Conservation (phyloP, 768 basidiomycete species). For the Boletus tylopilopsis region DNA sequence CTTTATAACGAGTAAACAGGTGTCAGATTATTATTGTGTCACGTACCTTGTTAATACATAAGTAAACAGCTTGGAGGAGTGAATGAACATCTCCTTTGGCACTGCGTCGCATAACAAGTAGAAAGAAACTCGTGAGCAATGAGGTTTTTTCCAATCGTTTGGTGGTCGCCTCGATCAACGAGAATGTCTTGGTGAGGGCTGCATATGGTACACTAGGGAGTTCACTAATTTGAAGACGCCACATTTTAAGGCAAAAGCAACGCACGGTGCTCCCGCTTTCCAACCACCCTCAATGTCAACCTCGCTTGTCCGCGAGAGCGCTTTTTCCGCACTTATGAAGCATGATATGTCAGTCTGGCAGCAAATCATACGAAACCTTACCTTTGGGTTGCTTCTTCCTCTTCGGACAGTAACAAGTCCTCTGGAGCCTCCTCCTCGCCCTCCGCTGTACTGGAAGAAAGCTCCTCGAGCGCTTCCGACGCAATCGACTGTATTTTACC, state of each 20-base stretch:
- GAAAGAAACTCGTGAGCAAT: slow-evolving; percentile 81
- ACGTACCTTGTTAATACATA: slow-evolving; percentile 92
- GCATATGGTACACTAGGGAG: slow-evolving; percentile 82
- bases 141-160: slow-evolving; percentile 93
- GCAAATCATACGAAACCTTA: slow-evolving; percentile 27
- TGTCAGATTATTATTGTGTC: background rate
- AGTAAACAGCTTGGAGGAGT: slow-evolving; percentile 85
- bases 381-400: slow-evolving; percentile 61
- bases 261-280: slow-evolving; percentile 83
- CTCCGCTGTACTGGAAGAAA: slow-evolving; percentile 32
- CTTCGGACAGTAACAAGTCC: slow-evolving; percentile 42
- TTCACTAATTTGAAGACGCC: background rate
- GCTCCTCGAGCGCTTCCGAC: slow-evolving; percentile 33
- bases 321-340: slow-evolving; percentile 59
- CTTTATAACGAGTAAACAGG: slow-evolving; percentile 37
- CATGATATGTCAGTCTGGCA: background rate
- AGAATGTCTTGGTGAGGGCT: slow-evolving; percentile 84
- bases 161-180: slow-evolving; percentile 88
- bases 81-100: slow-evolving; percentile 68
- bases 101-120: slow-evolving; percentile 86
- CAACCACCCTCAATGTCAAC: slow-evolving; percentile 81
- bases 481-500: slow-evolving; percentile 11
- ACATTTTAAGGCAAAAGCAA: slow-evolving; percentile 9
- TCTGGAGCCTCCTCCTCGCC: slow-evolving; percentile 39
- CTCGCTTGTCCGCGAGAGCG: slow-evolving; percentile 53